Evolutionary conservation across 2,329 filamentous ascomycete genomes (phyloP).

Genomic region (Ophiostoma sp.): DNA sequence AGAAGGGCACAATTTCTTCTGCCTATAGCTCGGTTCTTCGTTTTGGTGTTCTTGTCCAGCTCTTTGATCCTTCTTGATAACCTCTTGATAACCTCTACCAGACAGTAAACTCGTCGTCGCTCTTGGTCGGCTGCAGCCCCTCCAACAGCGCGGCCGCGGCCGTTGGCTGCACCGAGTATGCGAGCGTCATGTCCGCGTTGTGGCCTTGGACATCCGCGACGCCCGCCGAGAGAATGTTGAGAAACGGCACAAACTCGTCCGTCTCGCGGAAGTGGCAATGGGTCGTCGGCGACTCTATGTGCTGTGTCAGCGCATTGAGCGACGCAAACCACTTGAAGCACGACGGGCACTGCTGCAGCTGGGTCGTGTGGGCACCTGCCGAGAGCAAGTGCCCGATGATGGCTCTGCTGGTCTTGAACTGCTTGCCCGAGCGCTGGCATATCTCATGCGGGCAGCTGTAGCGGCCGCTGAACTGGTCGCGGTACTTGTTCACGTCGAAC

Average conservation of each 20-base stretch:
- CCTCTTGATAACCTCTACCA: neutral
- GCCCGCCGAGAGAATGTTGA: slow-evolving; percentile 39
- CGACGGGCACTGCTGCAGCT: slow-evolving; percentile 39
- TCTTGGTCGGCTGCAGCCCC: neutral
- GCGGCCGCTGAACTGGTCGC: slow-evolving; percentile 36
- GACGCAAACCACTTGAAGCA: slow-evolving; percentile 41
- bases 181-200: slow-evolving; percentile 34
- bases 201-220: slow-evolving; percentile 35
- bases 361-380: slow-evolving; percentile 35
- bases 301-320: slow-evolving; percentile 42
- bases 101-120: neutral
- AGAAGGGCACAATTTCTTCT: too few relatives aligned
- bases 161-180: slow-evolving; percentile 31
- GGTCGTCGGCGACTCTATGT: slow-evolving; percentile 42
- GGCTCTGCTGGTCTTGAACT: slow-evolving; percentile 33
- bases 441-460: slow-evolving; percentile 50
- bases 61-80: too few relatives aligned
- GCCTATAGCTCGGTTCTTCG: too few relatives aligned
- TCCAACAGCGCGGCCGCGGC: slow-evolving; percentile 21
- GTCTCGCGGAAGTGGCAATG: slow-evolving; percentile 42
- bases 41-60: too few relatives aligned
- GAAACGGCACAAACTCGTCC: slow-evolving; percentile 36
- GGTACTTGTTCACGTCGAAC: slow-evolving; percentile 47
- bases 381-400: slow-evolving; percentile 44
- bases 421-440: slow-evolving; percentile 42